phyloP scores from a whole-genome alignment of 345 rosid species.

The Gossypium bickii region DNA sequence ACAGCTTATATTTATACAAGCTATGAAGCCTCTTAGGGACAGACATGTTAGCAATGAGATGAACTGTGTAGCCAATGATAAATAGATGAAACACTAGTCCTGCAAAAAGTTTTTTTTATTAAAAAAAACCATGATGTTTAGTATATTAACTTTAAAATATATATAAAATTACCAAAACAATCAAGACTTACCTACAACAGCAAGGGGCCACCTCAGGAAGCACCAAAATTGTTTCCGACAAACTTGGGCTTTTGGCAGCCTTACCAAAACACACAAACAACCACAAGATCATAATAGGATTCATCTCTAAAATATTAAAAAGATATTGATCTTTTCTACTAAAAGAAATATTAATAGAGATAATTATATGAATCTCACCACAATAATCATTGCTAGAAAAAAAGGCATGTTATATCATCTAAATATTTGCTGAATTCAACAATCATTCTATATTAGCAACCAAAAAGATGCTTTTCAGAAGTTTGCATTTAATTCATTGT shows the following conservation, averaged over 20 bases:
- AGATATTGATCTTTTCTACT: background rate
- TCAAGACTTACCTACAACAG: conserved; percentile 3
- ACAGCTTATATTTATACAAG: background rate
- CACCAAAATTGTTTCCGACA: conserved; percentile 7
- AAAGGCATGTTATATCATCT: background rate
- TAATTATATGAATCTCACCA: background rate
- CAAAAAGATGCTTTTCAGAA: background rate
- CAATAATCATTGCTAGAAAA: background rate
- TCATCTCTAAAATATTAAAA: background rate
- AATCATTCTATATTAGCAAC: background rate
- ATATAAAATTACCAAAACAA: background rate
- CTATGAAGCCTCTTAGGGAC: conserved; percentile 16
- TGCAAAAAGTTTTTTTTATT: background rate
- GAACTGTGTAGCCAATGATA: background rate
- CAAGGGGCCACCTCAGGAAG: conserved; percentile 1
- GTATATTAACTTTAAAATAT: background rate
- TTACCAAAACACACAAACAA: background rate
- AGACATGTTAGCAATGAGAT: conserved; percentile 15
- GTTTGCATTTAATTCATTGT: background rate
- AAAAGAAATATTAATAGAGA: background rate
- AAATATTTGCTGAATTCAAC: background rate
- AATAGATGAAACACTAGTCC: conserved; percentile 15
- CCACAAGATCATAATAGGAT: background rate
- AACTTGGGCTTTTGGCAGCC: conserved; percentile 3
- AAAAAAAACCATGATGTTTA: background rate